Evolutionary conservation across 139 green algal species (phyloP), one percentile per base, ranked within the genome.

Genomic region (Volvox africanus): DNA sequence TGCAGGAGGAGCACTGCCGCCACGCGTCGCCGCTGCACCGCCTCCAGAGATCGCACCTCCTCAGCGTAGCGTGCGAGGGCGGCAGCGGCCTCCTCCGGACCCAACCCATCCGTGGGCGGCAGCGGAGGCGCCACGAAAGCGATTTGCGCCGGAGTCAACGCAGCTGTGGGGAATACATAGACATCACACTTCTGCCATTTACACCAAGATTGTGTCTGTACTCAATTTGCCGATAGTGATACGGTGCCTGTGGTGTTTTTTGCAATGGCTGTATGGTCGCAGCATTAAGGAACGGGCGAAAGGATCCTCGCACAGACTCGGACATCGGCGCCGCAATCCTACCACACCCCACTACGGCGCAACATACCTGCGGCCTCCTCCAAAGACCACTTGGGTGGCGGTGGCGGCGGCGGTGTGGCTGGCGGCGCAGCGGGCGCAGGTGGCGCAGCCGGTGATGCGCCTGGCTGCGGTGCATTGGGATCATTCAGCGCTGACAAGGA

Each of bases 1-100:
- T 96, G 94, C 92, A 97, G 92, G 65, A 97, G 85, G 35, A 82
- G 50, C 32, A 83, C 91, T 20, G 93, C 91, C 16, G 92, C 90
- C 22, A 94, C 44, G 28, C 93, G 91, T 30, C 88, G 75, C 62
- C 82, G 80, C 67, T 83, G 86, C 14, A 24, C 24, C 61, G 73
- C 82, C 28, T 91, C n/a, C 22, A 68, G 76, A 55, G n/a, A 67
- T 5, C 65, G 65, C 11, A 61, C 69, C 44, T 85, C 85, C 12
- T 32, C 37, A 33, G n/a, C 89, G 55, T 88, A 61, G 82, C 71
- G 26, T n/a, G 18, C 33, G 33, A 73, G 33, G 11, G n/a, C 24
- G 3, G 55, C 76, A 1, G 84, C 85, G 17, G 90, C 85, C 18
- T 93, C 77, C 30, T 77, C 90, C 0, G 62, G 67, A n/a, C n/a